A percentile compares a stretch with the other conserved stretches of the same genome.
phyloP scores from a whole-genome alignment of 1,284 basidiomycete species.

The Puccinia hordei region DNA sequence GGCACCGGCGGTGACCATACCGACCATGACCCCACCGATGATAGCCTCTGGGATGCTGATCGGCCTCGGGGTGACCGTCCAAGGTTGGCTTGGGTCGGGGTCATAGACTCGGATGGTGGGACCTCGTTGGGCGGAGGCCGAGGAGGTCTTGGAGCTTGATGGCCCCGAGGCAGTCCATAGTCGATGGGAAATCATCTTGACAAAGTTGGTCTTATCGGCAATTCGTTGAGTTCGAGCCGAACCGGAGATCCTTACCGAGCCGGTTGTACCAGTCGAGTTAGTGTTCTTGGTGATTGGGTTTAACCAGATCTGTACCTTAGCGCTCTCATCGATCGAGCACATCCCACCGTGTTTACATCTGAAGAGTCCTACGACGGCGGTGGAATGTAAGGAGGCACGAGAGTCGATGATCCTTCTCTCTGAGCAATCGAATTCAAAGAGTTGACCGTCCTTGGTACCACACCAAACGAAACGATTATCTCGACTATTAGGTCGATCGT shows the following conservation, averaged over 20 bases:
- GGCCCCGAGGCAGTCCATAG: conserved; percentile 72
- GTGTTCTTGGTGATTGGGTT: too few relatives aligned
- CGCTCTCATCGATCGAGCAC: conserved; percentile 77
- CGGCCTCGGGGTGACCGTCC: conserved; percentile 53
- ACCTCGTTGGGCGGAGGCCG: conserved; percentile 63
- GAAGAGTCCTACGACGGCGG: conserved; percentile 72
- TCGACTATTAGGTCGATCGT: too few relatives aligned
- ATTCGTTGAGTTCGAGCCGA: conserved; percentile 67
- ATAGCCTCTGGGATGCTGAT: conserved; percentile 54
- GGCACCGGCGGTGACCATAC: conserved; percentile 78
- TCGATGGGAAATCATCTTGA: conserved; percentile 70
- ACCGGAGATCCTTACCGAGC: conserved; percentile 25
- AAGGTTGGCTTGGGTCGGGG: conserved; percentile 59
- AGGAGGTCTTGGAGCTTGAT: conserved; percentile 57
- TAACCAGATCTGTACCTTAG: conserved; percentile 78
- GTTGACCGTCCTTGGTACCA: conserved; percentile 82
- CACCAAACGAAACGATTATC: conserved; percentile 69
- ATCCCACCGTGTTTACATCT: conserved; percentile 67
- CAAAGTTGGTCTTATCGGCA: conserved; percentile 78
- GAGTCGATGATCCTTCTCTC: conserved; percentile 66
- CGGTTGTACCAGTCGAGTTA: too few relatives aligned
- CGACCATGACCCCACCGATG: conserved; percentile 61
- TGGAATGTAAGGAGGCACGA: conserved; percentile 68
- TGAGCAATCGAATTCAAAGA: conserved; percentile 76
- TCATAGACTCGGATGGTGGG: conserved; percentile 80